Conservation (phyloP, 2,329 filamentous ascomycete species). For the Capronia epimyces region DNA sequence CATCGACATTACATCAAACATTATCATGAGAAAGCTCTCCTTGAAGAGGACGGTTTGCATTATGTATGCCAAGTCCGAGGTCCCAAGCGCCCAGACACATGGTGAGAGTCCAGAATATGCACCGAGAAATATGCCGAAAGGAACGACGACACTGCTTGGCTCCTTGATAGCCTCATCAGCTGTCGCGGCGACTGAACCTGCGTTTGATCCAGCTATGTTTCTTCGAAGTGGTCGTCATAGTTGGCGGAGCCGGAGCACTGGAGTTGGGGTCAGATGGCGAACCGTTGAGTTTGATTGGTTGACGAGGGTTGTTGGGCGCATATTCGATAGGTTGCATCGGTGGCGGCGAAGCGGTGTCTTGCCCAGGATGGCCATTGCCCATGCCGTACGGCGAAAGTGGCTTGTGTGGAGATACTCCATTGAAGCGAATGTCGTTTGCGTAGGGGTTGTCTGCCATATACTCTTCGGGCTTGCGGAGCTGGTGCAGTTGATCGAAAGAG, state of each 20-base stretch:
- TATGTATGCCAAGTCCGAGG: conserved; percentile 9
- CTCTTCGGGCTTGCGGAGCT: conserved; percentile 48
- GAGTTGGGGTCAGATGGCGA: conserved; percentile 1
- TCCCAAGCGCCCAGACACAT: conserved; percentile 6
- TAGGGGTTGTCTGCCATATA: conserved; percentile 33
- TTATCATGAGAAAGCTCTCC: conserved; percentile 16
- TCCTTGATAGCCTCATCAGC: conserved; percentile 4
- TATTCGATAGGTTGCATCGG: conserved; percentile 20
- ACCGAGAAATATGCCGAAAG: conserved; percentile 14
- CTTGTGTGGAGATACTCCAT: conserved; percentile 10
- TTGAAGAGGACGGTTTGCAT: background rate
- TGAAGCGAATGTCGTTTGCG: conserved; percentile 34
- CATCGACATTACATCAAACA: conserved; percentile 25
- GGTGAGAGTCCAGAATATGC: conserved; percentile 1
- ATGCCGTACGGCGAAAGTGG: conserved; percentile 13
- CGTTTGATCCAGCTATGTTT: conserved; percentile 80
- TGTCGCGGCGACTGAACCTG: conserved; percentile 63
- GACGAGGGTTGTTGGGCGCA: conserved; percentile 18
- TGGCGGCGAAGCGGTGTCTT: conserved; percentile 22
- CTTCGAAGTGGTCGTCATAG: conserved; percentile 51
- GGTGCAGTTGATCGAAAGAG: conserved; percentile 69
- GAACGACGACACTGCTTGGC: background rate
- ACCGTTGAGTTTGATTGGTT: conserved; percentile 29
- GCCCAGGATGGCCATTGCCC: conserved; percentile 28
- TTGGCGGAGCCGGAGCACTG: background rate